Evolutionary conservation across 495 filamentous ascomycete species (phyloP).

Genomic region (Aspergillus ellipticus): DNA sequence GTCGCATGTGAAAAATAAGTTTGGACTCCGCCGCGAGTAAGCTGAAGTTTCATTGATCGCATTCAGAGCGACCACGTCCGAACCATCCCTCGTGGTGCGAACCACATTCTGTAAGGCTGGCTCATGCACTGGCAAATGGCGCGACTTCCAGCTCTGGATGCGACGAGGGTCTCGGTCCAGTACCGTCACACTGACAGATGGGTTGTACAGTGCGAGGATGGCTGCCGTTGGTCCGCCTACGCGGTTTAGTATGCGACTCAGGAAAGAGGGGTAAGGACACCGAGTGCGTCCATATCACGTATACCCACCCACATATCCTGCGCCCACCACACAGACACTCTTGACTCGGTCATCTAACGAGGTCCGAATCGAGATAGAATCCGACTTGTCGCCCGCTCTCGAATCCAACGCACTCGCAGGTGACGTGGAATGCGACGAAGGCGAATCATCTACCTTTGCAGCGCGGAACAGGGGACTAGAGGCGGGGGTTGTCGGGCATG

Average conservation of each 20-base stretch:
- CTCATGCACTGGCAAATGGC: conserved; percentile 74
- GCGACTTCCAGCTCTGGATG: conserved; percentile 70
- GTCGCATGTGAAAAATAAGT: conserved; percentile 70
- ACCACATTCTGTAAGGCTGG: conserved; percentile 68
- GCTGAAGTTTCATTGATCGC: background rate
- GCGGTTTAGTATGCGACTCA: background rate
- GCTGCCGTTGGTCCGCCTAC: conserved; percentile 73
- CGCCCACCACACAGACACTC: conserved; percentile 61
- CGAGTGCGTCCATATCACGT: too few relatives aligned
- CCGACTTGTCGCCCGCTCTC: background rate
- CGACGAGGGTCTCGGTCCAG: conserved; percentile 63
- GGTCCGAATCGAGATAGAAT: conserved; percentile 13
- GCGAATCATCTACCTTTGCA: conserved; percentile 26
- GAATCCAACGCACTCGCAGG: background rate
- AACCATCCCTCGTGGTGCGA: conserved; percentile 57
- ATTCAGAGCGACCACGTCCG: conserved; percentile 16
- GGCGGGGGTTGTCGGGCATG: conserved; percentile 52
- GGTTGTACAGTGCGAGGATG: conserved; percentile 69
- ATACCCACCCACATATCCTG: conserved; percentile 60
- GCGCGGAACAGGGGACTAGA: conserved; percentile 44
- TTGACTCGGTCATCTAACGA: conserved; percentile 30
- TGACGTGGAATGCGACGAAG: conserved; percentile 17
- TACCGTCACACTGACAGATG: conserved; percentile 63
- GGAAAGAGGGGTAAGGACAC: background rate
- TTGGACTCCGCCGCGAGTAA: conserved; percentile 35